phyloP scores from a whole-genome alignment of 805 yeast species.

The Sugiyamaella chiloensis region DNA sequence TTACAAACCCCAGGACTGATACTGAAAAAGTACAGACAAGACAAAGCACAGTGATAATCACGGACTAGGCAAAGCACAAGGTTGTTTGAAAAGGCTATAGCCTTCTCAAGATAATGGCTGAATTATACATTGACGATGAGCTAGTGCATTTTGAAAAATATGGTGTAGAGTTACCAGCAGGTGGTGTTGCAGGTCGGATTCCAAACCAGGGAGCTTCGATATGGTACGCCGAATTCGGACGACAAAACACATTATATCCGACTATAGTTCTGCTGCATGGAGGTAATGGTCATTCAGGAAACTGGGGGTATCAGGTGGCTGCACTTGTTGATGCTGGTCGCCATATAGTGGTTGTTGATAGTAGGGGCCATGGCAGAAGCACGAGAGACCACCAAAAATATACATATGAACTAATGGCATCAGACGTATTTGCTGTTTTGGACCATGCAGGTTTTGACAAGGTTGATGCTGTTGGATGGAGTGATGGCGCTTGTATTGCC shows the following conservation, averaged over 20 bases:
- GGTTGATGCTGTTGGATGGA: conserved; percentile 1
- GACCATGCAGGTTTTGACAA: background rate
- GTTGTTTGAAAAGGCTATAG: too few species aligned
- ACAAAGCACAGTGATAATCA: too few species aligned
- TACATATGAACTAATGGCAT: conserved; percentile 1
- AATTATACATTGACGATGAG: background rate
- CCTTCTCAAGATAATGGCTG: too few species aligned
- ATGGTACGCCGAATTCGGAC: background rate
- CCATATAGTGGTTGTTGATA: background rate
- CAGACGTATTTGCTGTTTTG: background rate
- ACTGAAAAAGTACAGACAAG: too few species aligned
- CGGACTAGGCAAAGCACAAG: too few species aligned
- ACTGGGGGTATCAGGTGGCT: conserved; percentile 1
- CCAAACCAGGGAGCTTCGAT: background rate
- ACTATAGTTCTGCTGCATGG: conserved; percentile 1
- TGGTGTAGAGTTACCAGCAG: background rate
- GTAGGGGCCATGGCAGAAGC: background rate
- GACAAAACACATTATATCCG: background rate
- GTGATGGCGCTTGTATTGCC: conserved; percentile 1
- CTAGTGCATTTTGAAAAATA: background rate
- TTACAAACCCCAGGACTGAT: too few species aligned
- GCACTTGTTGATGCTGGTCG: background rate
- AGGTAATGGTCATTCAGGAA: conserved; percentile 1
- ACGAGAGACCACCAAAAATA: background rate
- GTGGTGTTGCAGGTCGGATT: background rate